Evolutionary conservation across 2,329 filamentous ascomycete genomes (phyloP), one percentile per base, ranked within the genome.

Genomic region (Fusarium mangiferae): DNA sequence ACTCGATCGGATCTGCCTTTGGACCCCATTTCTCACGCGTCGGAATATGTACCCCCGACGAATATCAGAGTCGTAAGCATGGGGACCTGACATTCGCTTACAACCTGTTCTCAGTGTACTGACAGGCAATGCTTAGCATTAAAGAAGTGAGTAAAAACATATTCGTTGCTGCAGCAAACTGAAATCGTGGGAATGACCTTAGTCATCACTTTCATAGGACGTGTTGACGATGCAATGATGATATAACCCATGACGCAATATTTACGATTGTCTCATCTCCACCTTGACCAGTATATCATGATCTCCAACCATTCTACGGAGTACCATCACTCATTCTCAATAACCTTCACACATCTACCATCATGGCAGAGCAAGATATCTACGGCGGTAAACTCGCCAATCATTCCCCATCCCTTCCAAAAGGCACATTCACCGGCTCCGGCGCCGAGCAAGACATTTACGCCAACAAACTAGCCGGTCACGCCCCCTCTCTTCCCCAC

Each of bases 241-340:
- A 70, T 70, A 59, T 66, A 54, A 70, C 67, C 28, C 36, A 66
- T 70, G 67, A 70, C 66, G 67, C 67, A 70, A 70, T 33, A 49
- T 66, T 54, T 70, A 70, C 67, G 67, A 65, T 4, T 9, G 9
- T 63, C 35, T 7, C n/a, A 41, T 39, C 59, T 65, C 66, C 59
- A 55, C 52, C 39, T 44, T 44, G 5, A 33, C 7, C 15, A 42
- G 24, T 46, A 70, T 57, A 66, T 65, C 66, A 70, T 54, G 7
- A 51, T n/a, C 44, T 39, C n/a, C 22, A 51, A 30, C 17, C n/a
- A 55, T 63, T 51, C 28, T n/a, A n/a, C n/a, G n/a, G n/a, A n/a
- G n/a, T n/a, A 0, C 1, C n/a, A 4, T 14, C 1, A 3, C 46
- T 3, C 4, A 9, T 41, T 28, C 20, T 6, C 41, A 70, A 36